These are phyloP conservation scores for Microstegium vimineum DNA, from an alignment of 176 grass and related monocot genomes.

Conservation along the genomic window DNA sequence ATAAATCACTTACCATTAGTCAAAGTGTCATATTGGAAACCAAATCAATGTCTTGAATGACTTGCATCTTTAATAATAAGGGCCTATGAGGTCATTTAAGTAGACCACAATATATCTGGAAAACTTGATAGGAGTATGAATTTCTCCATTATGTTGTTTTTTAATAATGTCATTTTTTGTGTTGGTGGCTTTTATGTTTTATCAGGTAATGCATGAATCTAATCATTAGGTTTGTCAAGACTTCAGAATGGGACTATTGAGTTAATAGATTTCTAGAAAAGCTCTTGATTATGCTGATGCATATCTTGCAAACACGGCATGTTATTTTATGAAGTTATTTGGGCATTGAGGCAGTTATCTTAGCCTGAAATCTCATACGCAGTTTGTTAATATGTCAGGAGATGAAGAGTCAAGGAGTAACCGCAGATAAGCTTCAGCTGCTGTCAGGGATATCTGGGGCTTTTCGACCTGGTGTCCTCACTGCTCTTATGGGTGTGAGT, in stretches of 20 bases:
- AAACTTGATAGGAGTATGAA: not conserved
- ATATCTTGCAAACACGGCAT: constrained; percentile 3
- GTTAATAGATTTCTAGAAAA: not conserved
- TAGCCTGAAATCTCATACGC: constrained; percentile 27
- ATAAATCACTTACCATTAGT: not conserved
- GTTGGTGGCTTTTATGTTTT: not conserved
- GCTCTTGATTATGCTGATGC: not conserved
- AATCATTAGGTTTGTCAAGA: not conserved
- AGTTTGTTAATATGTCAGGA: constrained; percentile 42
- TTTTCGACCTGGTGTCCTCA: constrained; percentile 64
- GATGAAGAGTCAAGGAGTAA: constrained; percentile 66
- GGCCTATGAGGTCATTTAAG: not conserved
- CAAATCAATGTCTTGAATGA: not conserved
- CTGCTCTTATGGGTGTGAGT: constrained; percentile 74
- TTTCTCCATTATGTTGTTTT: not conserved
- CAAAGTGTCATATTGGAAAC: not conserved
- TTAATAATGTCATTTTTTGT: not conserved
- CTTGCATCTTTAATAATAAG: not conserved
- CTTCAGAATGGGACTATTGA: constrained; percentile 5
- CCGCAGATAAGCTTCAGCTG: constrained; percentile 57
- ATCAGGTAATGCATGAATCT: not conserved
- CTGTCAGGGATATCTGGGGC: constrained; percentile 62
- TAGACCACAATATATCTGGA: constrained; percentile 9
- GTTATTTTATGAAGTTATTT: constrained; percentile 6
- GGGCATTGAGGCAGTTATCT: not conserved